Conservation (phyloP, 768 basidiomycete species). For the Boletus pseudo-olivaceus region DNA sequence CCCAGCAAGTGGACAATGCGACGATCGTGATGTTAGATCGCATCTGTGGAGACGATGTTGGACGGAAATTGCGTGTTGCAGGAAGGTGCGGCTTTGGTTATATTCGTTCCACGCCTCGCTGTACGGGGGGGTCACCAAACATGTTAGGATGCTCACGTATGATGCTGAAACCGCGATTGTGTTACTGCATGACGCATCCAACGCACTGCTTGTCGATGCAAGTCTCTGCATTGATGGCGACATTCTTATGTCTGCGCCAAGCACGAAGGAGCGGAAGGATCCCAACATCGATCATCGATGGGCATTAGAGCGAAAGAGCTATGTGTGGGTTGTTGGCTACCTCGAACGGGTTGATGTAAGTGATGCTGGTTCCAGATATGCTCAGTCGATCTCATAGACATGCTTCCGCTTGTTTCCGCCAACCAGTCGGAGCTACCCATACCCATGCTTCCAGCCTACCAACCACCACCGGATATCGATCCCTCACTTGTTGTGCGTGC, state of each 20-base stretch:
- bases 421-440: conserved; percentile 39
- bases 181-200: conserved; percentile 46
- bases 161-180: conserved; percentile 46
- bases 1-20: conserved; percentile 48
- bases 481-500: conserved; percentile 50
- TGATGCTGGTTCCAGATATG: conserved; percentile 10
- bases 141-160: conserved; percentile 52
- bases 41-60: conserved; percentile 37
- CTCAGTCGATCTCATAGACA: conserved; percentile 13
- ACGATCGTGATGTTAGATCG: conserved; percentile 41
- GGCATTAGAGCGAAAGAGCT: conserved; percentile 50
- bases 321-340: conserved; percentile 55
- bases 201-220: conserved; percentile 56
- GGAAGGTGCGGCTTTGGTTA: conserved; percentile 46
- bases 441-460: conserved; percentile 41
- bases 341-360: conserved; percentile 49
- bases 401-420: conserved; percentile 10
- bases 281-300: conserved; percentile 33
- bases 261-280: conserved; percentile 7
- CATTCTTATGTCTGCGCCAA: conserved; percentile 12
- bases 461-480: conserved; percentile 39
- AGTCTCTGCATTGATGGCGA: conserved; percentile 45
- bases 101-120: conserved; percentile 14
- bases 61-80: conserved; percentile 55
- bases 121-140: conserved; percentile 6